phyloP scores from a whole-genome alignment of 495 filamentous ascomycete species.

The Neurospora cerealis region DNA sequence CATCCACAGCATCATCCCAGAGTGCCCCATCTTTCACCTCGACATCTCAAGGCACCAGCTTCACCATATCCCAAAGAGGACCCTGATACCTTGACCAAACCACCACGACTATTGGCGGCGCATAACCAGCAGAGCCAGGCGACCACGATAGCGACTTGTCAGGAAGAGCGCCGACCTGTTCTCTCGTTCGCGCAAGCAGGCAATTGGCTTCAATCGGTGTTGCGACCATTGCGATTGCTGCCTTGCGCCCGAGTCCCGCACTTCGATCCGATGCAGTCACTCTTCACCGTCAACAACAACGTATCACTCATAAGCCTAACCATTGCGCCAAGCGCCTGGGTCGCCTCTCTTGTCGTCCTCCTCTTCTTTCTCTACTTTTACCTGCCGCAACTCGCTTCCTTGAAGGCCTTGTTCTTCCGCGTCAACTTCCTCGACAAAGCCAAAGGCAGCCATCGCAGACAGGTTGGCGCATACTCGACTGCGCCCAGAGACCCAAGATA shows the following conservation, averaged over 20 bases:
- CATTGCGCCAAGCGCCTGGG: slow-evolving; percentile 43
- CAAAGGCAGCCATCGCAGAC: background rate
- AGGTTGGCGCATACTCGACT: background rate
- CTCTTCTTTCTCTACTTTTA: slow-evolving; percentile 43
- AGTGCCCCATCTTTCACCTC: background rate
- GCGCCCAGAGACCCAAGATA: background rate
- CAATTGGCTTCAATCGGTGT: background rate
- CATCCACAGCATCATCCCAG: background rate
- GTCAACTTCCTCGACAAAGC: background rate
- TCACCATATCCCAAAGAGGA: background rate
- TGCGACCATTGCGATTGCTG: background rate
- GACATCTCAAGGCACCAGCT: background rate
- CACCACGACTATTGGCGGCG: background rate
- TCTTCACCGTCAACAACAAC: slow-evolving; percentile 45
- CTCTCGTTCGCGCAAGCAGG: background rate
- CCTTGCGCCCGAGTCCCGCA: background rate
- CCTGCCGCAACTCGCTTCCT: slow-evolving; percentile 22
- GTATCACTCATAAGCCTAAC: slow-evolving; percentile 42
- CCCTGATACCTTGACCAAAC: background rate
- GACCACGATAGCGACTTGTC: background rate
- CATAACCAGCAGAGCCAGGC: background rate
- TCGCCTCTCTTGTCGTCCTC: slow-evolving; percentile 38
- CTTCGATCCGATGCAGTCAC: slow-evolving; percentile 32
- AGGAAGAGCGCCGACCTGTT: background rate
- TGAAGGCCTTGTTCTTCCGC: slow-evolving; percentile 5